Conservation (phyloP, 176 grass and related monocot species). For the Eleusine indica region DNA sequence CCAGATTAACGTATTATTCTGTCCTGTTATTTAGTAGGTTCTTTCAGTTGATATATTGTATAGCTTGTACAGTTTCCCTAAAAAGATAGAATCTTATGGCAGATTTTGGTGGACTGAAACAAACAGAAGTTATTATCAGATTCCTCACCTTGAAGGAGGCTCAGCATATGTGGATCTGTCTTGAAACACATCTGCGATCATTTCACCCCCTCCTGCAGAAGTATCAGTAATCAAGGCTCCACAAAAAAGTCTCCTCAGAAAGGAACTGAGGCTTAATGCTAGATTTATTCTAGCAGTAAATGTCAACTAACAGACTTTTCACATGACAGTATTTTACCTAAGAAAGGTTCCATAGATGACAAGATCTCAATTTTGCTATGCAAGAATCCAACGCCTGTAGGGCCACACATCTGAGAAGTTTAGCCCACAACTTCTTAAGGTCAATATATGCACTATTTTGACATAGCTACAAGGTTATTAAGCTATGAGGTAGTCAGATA, state of each 20-base stretch:
- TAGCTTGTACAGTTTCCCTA: neutral
- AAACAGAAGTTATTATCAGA: neutral
- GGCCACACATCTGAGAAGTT: slow-evolving; percentile 98
- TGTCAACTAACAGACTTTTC: neutral
- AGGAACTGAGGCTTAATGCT: slow-evolving; percentile 22
- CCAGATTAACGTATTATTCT: neutral
- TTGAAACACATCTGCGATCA: slow-evolving; percentile 84
- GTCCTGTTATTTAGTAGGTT: neutral
- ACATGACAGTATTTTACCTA: slow-evolving; percentile 59
- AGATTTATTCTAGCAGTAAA: slow-evolving; percentile 4
- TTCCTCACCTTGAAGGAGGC: slow-evolving; percentile 84
- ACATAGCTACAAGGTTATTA: slow-evolving; percentile 27
- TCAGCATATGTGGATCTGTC: slow-evolving; percentile 93
- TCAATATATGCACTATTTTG: slow-evolving; percentile 26
- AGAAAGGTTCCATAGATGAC: slow-evolving; percentile 85
- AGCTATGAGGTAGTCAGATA: slow-evolving; percentile 3
- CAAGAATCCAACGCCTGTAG: slow-evolving; percentile 88
- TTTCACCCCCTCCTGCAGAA: slow-evolving; percentile 85
- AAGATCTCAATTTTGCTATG: slow-evolving; percentile 81
- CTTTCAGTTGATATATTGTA: neutral
- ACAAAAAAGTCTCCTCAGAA: slow-evolving; percentile 8
- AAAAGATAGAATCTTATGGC: neutral
- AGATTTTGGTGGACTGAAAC: slow-evolving; percentile 3
- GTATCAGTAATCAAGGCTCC: slow-evolving; percentile 27
- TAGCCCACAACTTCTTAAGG: slow-evolving; percentile 48